Evolutionary conservation across 2,329 filamentous ascomycete genomes (phyloP), one percentile per base, ranked within the genome.

Genomic region (Pseudopithomyces chartarum): DNA sequence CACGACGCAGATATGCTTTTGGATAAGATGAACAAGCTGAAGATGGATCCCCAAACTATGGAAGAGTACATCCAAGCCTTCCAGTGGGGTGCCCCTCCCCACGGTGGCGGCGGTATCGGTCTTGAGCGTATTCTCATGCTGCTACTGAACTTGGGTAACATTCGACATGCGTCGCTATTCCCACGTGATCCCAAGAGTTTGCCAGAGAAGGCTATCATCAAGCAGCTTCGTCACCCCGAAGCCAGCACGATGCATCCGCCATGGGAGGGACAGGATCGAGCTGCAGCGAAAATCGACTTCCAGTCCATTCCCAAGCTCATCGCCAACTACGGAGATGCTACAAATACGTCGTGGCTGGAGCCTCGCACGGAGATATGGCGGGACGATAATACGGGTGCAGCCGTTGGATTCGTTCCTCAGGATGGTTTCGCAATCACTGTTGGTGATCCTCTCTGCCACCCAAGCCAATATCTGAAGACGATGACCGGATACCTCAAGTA

Each of bases 291-390:
- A 50, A 78, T 81, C 7, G 82, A 87, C 48, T 80, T 90, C 52
- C 92, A 92, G 50, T 83, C 91, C 0, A 74, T 97, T 5, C 91
- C 93, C 73, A 90, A 96, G 71, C 87, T 97, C 40, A 92, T 97
- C 73, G 92, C 92, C 70, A 97, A 97, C 76, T 97, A 97, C 66
- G 93, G 93, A 60, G 93, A 97, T 75, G 92, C 93, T 1, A 92
- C 92, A 47, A 96, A 96, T 70, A 97, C 93, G 0, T 95, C 92
- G 0, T 97, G 92, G 92, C 85, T 95, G 7, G 93, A 97, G 73
- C 90, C 92, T 6, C 87, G 92, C 6, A 97, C 93, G 74, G 84
- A 91, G 69, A 87, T 96, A 56, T 97, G 92, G 91, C 88, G 93
- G 29, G 91, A 97, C 70, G 78, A 84, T 20, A 75, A 80, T 33